Conservation (phyloP, 2,329 filamentous ascomycete genomes). For the Aspergillus nomiae region DNA sequence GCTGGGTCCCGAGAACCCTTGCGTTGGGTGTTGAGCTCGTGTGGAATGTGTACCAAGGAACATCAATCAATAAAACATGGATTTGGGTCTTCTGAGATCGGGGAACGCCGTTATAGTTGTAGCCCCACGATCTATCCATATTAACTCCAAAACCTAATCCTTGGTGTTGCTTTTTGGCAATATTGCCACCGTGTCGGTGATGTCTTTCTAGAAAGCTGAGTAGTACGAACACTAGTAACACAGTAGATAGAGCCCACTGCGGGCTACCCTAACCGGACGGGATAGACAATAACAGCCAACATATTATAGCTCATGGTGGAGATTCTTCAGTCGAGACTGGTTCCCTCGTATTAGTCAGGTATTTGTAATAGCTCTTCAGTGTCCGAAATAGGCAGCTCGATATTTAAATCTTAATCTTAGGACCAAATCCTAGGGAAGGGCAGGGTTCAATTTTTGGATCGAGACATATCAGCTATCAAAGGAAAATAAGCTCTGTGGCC, state of each 20-base stretch:
- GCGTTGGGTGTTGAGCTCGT: too few relatives aligned
- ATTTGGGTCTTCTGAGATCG: neutral
- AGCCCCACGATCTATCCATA: neutral
- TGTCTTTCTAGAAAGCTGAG: too few relatives aligned
- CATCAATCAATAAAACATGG: neutral
- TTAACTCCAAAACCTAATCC: neutral
- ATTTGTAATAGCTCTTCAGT: neutral
- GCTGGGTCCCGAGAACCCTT: neutral
- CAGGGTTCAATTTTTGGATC: neutral
- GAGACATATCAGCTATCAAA: neutral
- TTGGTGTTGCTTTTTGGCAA: neutral
- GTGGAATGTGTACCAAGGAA: neutral
- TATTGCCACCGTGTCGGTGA: too few relatives aligned
- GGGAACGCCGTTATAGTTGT: neutral
- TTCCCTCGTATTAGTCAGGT: neutral
- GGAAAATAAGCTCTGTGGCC: neutral
- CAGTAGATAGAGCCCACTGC: fast-evolving
- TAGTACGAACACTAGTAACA: too few relatives aligned
- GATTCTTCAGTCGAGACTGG: too few relatives aligned
- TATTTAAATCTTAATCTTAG: neutral
- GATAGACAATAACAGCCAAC: too few relatives aligned
- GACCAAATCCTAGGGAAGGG: too few relatives aligned
- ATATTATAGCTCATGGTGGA: too few relatives aligned
- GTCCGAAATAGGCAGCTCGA: neutral
- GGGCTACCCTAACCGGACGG: too few relatives aligned